Conservation (phyloP, 306 rosid genomes). For the Prunus salicina region DNA sequence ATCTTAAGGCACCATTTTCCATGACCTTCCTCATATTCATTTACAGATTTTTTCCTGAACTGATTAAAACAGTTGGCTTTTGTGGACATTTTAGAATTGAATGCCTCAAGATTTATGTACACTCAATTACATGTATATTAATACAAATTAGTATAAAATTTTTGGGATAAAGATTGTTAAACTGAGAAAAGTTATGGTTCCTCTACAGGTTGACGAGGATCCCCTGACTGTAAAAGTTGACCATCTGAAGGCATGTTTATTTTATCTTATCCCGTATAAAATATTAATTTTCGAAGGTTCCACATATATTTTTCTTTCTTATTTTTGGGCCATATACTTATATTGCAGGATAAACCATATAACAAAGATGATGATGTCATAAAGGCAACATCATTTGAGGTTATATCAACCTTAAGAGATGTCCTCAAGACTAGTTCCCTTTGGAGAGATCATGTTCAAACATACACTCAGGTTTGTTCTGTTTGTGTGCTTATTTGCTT, state of each 20-base stretch:
- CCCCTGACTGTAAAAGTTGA: slow-evolving; percentile 96
- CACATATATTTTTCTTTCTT: background rate
- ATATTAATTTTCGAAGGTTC: slow-evolving; percentile 11
- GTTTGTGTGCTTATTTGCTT: background rate
- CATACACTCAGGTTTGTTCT: slow-evolving; percentile 64
- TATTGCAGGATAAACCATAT: slow-evolving; percentile 70
- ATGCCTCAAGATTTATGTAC: background rate
- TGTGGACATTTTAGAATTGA: no score
- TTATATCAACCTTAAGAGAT: slow-evolving; percentile 68
- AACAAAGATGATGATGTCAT: slow-evolving; percentile 83
- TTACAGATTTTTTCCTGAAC: background rate
- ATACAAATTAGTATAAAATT: background rate
- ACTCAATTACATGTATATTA: background rate
- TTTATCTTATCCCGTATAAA: slow-evolving; percentile 15
- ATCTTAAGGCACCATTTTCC: background rate
- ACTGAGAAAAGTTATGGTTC: background rate
- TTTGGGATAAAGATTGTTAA: background rate
- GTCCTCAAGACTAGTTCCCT: slow-evolving; percentile 75
- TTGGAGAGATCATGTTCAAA: slow-evolving; percentile 89
- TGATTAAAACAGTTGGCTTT: background rate
- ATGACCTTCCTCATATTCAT: background rate
- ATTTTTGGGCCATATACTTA: slow-evolving; percentile 25
- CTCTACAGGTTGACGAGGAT: slow-evolving; percentile 72
- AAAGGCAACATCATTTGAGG: slow-evolving; percentile 91
- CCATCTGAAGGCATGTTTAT: slow-evolving; percentile 74